Base-by-base conservation (phyloP, 2,329 filamentous ascomycete genomes). In the Calonectria crousiana region DNA sequence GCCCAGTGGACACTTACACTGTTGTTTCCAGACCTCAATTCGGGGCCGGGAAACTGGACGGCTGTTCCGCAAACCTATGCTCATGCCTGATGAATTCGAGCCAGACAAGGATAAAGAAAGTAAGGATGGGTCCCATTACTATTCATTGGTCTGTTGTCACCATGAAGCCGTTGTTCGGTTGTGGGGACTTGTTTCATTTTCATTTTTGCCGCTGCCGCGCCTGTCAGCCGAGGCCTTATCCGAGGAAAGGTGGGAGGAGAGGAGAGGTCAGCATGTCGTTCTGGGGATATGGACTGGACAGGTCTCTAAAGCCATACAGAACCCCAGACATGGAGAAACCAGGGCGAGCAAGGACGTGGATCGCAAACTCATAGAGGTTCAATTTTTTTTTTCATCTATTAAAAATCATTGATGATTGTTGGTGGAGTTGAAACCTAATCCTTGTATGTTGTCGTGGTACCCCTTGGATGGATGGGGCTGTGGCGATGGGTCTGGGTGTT, bases 61-160 rank as follows among this genome's bases (percentile, higher is more conserved):
- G 56, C 34, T 62, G 34, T 62, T 62, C 56, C 56, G 36, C 26
- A 38, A 62, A 30, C 56, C 23, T 62, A 9, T 71, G 66, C 52
- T 65, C 69, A 77, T 66, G 66, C 76, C 75, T 68, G 73, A 77
- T 71, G 73, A 78, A 74, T 70, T 53, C 72, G 75, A 65, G 62
- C 72, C 68, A 77, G 66, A 69, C 56, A 62, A 58, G 69, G 67
- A 51, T 72, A 62, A 66, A 47, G 28, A 51, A 51, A 23, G 34
- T 13, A 38, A 36, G 51, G 28, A 75, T 30, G 67, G 67, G 67
- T 18, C 36, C 30, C 49, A 69, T 52, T 49, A 38, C 60, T 62
- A 66, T 71, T 51, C 60, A 49, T 69, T 66, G 60, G 65, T 23
- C 28, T 58, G 28, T 67, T 66, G 67, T 53, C 28, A 30, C 23